Conservation (phyloP, 768 basidiomycete genomes). For the Boletus sp. region DNA sequence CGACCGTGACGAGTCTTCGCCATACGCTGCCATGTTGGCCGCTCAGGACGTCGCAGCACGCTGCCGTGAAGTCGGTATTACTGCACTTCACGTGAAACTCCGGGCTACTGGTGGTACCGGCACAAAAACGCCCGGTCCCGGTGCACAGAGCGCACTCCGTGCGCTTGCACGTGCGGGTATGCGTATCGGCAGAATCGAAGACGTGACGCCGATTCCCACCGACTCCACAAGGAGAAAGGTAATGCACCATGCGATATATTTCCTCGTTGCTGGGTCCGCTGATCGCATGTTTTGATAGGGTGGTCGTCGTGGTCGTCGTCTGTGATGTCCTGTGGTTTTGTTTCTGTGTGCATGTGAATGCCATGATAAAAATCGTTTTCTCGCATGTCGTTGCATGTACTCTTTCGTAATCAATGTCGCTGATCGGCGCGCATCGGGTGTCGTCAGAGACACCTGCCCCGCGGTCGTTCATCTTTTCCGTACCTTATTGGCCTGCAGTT, state of each 20-base stretch:
- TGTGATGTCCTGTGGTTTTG: slow-evolving; percentile 42
- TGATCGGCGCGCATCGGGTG: slow-evolving; percentile 84
- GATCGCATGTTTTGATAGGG: slow-evolving; percentile 49
- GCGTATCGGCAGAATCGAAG: slow-evolving; percentile 97
- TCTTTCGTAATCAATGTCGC: slow-evolving; percentile 56
- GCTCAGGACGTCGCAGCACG: slow-evolving; percentile 95
- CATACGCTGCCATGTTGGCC: slow-evolving; percentile 96
- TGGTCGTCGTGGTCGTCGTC: slow-evolving; percentile 98
- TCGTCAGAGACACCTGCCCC: slow-evolving; percentile 59
- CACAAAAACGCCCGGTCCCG: slow-evolving; percentile 98
- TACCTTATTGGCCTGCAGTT: background rate
- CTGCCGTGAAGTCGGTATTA: slow-evolving; percentile 98
- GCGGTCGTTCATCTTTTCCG: slow-evolving; percentile 54
- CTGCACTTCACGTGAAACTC: slow-evolving; percentile 98
- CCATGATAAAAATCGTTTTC: slow-evolving; percentile 23
- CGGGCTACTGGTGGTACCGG: slow-evolving; percentile 98
- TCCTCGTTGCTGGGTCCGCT: background rate
- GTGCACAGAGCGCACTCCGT: slow-evolving; percentile 96
- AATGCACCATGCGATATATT: slow-evolving; percentile 14
- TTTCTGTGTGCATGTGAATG: slow-evolving; percentile 11
- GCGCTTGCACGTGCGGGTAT: slow-evolving; percentile 98
- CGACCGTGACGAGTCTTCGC: slow-evolving; percentile 98
- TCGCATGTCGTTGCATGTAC: slow-evolving; percentile 36
- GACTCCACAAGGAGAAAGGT: slow-evolving; percentile 98
- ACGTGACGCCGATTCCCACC: slow-evolving; percentile 96